Percentiles rank a stretch among this genome's conserved stretches.
Conservation (phyloP, 495 filamentous ascomycete genomes). For the Aspergillus panamensis region DNA sequence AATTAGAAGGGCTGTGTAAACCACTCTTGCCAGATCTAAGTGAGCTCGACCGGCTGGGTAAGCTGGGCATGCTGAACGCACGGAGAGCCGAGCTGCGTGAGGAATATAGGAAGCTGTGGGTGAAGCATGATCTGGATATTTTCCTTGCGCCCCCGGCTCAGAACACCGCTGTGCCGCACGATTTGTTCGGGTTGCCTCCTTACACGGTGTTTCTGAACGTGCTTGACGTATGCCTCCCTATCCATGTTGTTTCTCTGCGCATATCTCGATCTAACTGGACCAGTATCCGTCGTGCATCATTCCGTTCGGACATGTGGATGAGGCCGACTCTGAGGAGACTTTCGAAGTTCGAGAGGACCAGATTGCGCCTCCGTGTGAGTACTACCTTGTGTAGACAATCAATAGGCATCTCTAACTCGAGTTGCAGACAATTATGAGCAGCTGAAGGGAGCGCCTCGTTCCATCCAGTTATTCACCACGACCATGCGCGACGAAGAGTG, state of each 20-base stretch:
- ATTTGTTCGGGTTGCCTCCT: conserved; percentile 39
- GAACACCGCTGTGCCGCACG: conserved; percentile 43
- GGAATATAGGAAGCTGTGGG: conserved; percentile 32
- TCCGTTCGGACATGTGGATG: conserved; percentile 24
- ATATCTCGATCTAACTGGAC: neutral
- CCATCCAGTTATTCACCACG: conserved; percentile 25
- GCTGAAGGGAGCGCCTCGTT: conserved; percentile 22
- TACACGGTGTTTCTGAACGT: conserved; percentile 45
- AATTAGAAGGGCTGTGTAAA: neutral
- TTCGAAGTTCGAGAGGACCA: conserved; percentile 18
- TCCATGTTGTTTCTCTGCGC: neutral
- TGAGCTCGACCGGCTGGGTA: conserved; percentile 16
- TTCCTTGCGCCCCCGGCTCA: conserved; percentile 40
- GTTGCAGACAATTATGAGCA: conserved; percentile 18
- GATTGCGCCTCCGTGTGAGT: neutral
- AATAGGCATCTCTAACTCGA: too few relatives aligned
- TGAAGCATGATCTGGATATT: conserved; percentile 37
- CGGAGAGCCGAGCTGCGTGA: conserved; percentile 20
- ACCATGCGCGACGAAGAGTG: conserved; percentile 30
- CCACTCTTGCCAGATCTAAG: conserved; percentile 15
- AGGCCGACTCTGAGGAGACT: conserved; percentile 13
- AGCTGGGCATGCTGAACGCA: conserved; percentile 21
- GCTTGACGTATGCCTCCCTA: conserved; percentile 38
- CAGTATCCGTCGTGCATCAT: conserved; percentile 36
- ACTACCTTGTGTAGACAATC: neutral